Conservation (phyloP, 2,329 filamentous ascomycete genomes). For the Stemphylium beticola region DNA sequence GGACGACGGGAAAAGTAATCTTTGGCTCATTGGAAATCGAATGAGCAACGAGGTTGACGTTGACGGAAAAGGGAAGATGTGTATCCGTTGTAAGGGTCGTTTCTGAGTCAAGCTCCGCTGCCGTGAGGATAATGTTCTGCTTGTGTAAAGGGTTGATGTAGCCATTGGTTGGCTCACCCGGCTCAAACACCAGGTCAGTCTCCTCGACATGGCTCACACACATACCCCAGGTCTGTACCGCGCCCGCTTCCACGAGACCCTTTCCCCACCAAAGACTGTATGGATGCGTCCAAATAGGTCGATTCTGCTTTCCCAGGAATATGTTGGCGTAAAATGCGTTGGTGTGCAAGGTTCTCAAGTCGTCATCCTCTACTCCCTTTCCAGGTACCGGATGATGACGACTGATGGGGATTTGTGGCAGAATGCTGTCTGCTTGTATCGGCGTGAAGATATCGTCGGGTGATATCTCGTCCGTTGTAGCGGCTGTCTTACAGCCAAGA, state of each 20-base stretch:
- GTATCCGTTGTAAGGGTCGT: slow-evolving; percentile 64
- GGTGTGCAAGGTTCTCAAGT: slow-evolving; percentile 63
- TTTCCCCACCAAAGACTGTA: slow-evolving; percentile 56
- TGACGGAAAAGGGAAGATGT: slow-evolving; percentile 63
- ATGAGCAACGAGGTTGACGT: slow-evolving; percentile 68
- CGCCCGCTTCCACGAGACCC: slow-evolving; percentile 65
- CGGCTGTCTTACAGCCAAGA: slow-evolving; percentile 11
- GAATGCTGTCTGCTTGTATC: slow-evolving; percentile 50
- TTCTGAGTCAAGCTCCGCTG: slow-evolving; percentile 69
- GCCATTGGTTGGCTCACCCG: slow-evolving; percentile 45
- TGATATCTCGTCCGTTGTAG: slow-evolving; percentile 12
- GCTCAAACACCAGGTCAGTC: slow-evolving; percentile 70
- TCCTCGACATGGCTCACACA: slow-evolving; percentile 66
- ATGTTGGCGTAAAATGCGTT: slow-evolving; percentile 78
- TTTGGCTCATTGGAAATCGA: slow-evolving; percentile 60
- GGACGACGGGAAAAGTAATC: slow-evolving; percentile 81
- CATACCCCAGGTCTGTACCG: slow-evolving; percentile 44
- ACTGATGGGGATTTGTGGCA: slow-evolving; percentile 48
- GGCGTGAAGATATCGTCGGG: slow-evolving; percentile 50
- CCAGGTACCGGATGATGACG: slow-evolving; percentile 51
- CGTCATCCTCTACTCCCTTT: slow-evolving; percentile 48
- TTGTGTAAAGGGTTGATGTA: slow-evolving; percentile 80
- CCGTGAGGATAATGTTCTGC: slow-evolving; percentile 80
- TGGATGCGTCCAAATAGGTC: slow-evolving; percentile 74
- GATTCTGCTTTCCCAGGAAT: slow-evolving; percentile 74